phyloP scores from a whole-genome alignment of 2,329 filamentous ascomycete genomes.

The Fusarium tricinctum region DNA sequence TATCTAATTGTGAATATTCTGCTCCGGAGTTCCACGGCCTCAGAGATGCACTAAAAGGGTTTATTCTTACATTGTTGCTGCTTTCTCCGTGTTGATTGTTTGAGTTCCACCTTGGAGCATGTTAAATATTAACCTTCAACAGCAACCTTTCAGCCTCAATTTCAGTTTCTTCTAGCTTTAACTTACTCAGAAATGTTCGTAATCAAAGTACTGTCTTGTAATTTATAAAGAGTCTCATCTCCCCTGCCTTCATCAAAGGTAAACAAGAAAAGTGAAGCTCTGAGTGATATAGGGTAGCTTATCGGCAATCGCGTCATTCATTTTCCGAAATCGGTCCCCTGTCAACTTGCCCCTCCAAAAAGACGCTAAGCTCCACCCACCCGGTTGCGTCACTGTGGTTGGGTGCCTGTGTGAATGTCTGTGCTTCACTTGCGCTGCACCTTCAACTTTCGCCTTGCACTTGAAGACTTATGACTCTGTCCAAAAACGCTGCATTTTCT shows the following conservation, averaged over 20 bases:
- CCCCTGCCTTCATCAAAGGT: neutral
- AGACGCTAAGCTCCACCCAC: slow-evolving; percentile 28
- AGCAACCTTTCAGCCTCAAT: no score
- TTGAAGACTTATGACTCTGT: slow-evolving; percentile 10
- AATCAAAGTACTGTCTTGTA: no score
- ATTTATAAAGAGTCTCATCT: no score
- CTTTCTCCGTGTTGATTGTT: no score
- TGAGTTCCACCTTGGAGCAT: no score
- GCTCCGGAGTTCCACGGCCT: no score
- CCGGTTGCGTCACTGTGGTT: slow-evolving; percentile 53
- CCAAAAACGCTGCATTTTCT: slow-evolving; percentile 5
- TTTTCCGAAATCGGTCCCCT: slow-evolving; percentile 41
- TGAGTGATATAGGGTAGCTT: slow-evolving; percentile 17
- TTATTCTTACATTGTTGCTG: no score
- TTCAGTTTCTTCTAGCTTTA: no score
- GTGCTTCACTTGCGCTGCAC: slow-evolving; percentile 45
- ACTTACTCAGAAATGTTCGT: no score
- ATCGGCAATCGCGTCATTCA: slow-evolving; percentile 39
- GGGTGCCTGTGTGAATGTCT: slow-evolving; percentile 50
- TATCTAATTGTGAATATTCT: no score
- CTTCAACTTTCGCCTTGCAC: slow-evolving; percentile 34
- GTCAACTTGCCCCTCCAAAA: slow-evolving; percentile 36
- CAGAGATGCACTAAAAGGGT: no score
- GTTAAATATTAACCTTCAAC: no score
- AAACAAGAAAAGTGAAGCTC: neutral